Evolutionary conservation across 176 grass and related monocot species (phyloP), one percentile per base, ranked within the genome.

Genomic region (Eremochloa ophiuroides): DNA sequence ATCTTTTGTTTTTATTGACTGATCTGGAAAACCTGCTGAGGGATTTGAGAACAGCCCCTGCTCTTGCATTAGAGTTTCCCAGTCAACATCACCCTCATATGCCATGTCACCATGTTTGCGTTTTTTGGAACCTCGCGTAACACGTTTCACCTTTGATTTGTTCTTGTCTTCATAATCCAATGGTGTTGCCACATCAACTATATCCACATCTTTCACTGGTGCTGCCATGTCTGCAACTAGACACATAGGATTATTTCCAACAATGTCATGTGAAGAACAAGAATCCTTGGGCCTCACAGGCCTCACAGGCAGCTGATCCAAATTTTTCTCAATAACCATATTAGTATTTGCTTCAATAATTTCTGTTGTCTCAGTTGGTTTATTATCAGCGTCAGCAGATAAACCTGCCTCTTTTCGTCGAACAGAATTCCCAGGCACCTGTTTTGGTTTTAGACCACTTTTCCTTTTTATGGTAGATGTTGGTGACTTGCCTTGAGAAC

Each of bases 21-120:
- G 86, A 56, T 86, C 85, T 27, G 22, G 56, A 77, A 91, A 73
- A 59, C 77, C 75, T 48, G 63, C 82, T 53, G 88, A 83, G 33
- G 74, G 58, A 60, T 88, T 93, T 7, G 81, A 86, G 85, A 95
- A 99, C 50, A 91, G 73, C 16, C 76, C 88, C 58, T 95, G 93
- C 27, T 95, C 93, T 72, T 93, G 91, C 86, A 93, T 87, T 79
- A 99, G 62, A 79, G 88, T 87, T 63, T 99, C 96, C 93, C 93
- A 99, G 46, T 99, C 89, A 65, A 79, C 83, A 87, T 95, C 93
- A 6, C 93, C 93, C 77, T 99, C 93, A 47, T 95, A 95, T 77
- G 96, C 96, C 96, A 93, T 99, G 84, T 99, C 93, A 85, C 86
- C 87, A 77, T 88, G 89, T 75, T 92, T 91, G 66, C 85, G 91